Evolutionary conservation across 2,329 filamentous ascomycete species (phyloP), one percentile per base, ranked within the genome.

Genomic region (Seiridium unicorne): DNA sequence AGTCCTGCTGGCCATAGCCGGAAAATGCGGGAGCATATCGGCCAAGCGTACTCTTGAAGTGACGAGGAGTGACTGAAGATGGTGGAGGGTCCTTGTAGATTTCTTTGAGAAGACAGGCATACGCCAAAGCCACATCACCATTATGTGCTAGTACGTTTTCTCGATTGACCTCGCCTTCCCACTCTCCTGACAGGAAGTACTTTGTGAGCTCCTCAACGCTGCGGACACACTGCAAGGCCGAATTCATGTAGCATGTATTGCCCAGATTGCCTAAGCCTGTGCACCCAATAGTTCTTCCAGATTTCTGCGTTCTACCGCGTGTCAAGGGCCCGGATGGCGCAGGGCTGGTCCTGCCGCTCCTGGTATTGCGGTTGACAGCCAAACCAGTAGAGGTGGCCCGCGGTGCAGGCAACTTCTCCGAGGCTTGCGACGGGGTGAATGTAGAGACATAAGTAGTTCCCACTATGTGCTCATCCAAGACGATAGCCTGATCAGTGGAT

Each of bases 221-320:
- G 55, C 94, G 88, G 56, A 99, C 86, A 73, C 95, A 99, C 73
- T 99, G 95, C 58, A 98, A 81, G 8, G 95, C 95, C 31, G 94
- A 97, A 75, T 98, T 98, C 93, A 98, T 97, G 77, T 99, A 99
- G 76, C 95, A 99, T 0, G 95, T 98, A 70, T 99, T 99, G 54
- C 95, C 95, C 11, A 99, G 79, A 70, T 99, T 99, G 64, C 86
- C 87, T 57, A 99, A 79, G 40, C 95, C 95, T 47, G 93, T 90
- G 46, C 89, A 89, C 38, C 95, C 95, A 40, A 87, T 76, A 10
- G 86, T 85, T 63, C 88, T 87, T 8, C 90, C 90, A 44, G 87
- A 85, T 66, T 86, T 89, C 64, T 87, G 86, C 6, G 84, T 78
- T 60, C 91, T 85, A 47, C 92, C 92, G 65, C 93, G 84, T 0